Conservation (phyloP, 2,329 filamentous ascomycete genomes). For the Meredithiella fracta region DNA sequence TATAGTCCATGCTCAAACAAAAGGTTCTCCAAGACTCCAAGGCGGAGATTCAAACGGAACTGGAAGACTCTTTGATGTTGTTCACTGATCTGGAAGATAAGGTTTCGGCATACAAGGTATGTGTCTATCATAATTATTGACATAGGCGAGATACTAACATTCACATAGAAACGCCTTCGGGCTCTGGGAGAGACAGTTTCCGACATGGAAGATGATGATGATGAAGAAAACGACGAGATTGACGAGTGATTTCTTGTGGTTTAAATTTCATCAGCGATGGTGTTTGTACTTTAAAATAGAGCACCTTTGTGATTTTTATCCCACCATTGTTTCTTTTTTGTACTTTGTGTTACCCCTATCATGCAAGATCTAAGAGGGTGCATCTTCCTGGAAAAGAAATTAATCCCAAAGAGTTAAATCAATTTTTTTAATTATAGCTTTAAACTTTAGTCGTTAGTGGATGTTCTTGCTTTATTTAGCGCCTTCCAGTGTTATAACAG, state of each 20-base stretch:
- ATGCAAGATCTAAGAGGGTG: too few relatives aligned
- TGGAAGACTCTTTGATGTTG: conserved; percentile 68
- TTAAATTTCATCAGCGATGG: neutral
- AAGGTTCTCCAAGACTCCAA: conserved; percentile 32
- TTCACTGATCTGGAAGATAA: conserved; percentile 71
- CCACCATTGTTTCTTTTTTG: too few relatives aligned
- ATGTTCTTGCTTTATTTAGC: too few relatives aligned
- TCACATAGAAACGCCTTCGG: conserved; percentile 37
- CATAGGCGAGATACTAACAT: neutral
- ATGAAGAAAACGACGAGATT: conserved; percentile 38
- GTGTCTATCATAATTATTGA: conserved; percentile 16
- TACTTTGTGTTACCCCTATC: too few relatives aligned
- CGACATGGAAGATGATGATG: conserved; percentile 48
- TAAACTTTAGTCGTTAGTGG: too few relatives aligned
- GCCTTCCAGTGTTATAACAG: too few relatives aligned
- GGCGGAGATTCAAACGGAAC: conserved; percentile 53
- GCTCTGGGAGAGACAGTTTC: conserved; percentile 55
- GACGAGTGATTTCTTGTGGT: conserved; percentile 23
- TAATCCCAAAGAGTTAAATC: too few relatives aligned
- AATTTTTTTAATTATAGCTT: too few relatives aligned
- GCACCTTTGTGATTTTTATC: too few relatives aligned
- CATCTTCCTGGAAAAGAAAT: too few relatives aligned
- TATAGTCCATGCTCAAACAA: conserved; percentile 18
- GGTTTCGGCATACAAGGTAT: conserved; percentile 55
- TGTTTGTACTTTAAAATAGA: too few relatives aligned